Conservation (phyloP, 176 grass and related monocot species). For the Zoysia japonica region DNA sequence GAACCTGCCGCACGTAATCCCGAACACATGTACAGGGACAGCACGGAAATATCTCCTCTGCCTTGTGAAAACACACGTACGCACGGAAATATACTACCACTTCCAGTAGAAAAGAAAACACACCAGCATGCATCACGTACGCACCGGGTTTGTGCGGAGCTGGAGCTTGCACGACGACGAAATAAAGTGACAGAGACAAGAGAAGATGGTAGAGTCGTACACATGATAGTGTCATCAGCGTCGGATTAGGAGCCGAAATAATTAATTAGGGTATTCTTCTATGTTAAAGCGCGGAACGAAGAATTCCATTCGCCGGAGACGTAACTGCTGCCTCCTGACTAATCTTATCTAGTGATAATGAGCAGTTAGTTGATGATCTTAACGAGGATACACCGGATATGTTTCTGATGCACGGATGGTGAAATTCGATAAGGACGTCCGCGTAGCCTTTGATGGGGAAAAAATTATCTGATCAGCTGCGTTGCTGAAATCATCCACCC, state of each 20-base stretch:
- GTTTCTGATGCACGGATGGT: not conserved
- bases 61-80: too few species aligned
- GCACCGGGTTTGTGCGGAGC: not conserved
- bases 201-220: not conserved
- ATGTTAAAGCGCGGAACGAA: not conserved
- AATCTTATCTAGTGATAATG: not conserved
- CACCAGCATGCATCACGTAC: not conserved
- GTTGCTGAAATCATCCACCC: not conserved
- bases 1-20: not conserved
- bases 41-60: not conserved
- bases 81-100: too few species aligned
- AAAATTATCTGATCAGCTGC: not conserved
- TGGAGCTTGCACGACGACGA: not conserved
- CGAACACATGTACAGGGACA: not conserved
- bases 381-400: not conserved
- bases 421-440: not conserved
- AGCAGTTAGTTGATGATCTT: conserved; percentile 2
- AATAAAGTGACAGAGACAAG: not conserved
- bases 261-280: not conserved
- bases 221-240: not conserved
- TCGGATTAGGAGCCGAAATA: not conserved
- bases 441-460: not conserved
- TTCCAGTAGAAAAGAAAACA: not conserved
- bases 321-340: not conserved
- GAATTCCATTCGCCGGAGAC: not conserved